phyloP scores from a whole-genome alignment of 2,329 filamentous ascomycete species.

The Colletotrichum gigasporum region DNA sequence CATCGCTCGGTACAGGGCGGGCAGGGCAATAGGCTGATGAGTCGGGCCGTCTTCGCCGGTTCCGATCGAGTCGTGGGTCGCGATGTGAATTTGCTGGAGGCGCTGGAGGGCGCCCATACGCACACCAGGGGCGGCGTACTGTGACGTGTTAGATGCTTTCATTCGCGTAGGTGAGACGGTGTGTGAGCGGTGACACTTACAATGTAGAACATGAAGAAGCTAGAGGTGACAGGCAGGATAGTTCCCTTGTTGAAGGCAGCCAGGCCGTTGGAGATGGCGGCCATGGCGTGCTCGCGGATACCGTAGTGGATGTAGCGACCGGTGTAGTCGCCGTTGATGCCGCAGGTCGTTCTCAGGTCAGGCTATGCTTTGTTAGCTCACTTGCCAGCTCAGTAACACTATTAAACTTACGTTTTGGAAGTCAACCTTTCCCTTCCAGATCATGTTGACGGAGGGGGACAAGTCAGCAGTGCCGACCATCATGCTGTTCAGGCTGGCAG shows the following conservation, averaged over 20 bases:
- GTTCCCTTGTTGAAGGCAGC: constrained; percentile 65
- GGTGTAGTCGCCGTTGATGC: constrained; percentile 62
- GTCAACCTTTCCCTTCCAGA: constrained; percentile 60
- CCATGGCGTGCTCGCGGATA: constrained; percentile 71
- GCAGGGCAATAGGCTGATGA: constrained; percentile 69
- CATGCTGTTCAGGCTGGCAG: constrained; percentile 54
- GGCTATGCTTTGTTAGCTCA: constrained; percentile 32
- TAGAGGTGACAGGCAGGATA: constrained; percentile 65
- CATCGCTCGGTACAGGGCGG: constrained; percentile 68
- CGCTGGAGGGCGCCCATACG: constrained; percentile 68
- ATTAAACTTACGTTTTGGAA: constrained; percentile 49
- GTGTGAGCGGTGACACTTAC: constrained; percentile 35
- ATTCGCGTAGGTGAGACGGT: too few species aligned
- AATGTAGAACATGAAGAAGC: constrained; percentile 72
- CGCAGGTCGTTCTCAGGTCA: constrained; percentile 49
- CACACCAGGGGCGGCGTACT: constrained; percentile 65
- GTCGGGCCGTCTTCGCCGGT: constrained; percentile 70
- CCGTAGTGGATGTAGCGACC: constrained; percentile 69
- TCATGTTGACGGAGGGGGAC: constrained; percentile 64
- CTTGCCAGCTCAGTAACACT: too few species aligned
- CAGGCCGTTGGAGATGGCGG: constrained; percentile 64
- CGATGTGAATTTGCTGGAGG: constrained; percentile 66
- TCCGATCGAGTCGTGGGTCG: constrained; percentile 69
- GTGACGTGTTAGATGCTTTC: neutral
- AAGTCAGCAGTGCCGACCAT: constrained; percentile 65